phyloP scores from a whole-genome alignment of 345 rosid species.

The Lepidium sativum region DNA sequence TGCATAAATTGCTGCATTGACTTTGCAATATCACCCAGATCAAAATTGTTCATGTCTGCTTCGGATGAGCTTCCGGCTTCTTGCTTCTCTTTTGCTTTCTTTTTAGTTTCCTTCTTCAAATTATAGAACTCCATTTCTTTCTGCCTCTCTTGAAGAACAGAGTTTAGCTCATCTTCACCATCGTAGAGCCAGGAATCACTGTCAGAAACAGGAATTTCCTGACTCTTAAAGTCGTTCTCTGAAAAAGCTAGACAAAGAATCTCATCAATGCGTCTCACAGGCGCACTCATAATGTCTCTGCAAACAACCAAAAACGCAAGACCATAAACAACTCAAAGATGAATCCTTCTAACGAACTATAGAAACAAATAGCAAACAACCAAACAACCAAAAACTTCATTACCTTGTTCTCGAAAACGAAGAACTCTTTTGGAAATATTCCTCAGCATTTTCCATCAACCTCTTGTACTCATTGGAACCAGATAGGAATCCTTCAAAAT shows the following conservation, averaged over 20 bases:
- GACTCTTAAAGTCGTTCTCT: slow-evolving; percentile 43
- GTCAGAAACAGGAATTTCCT: slow-evolving; percentile 64
- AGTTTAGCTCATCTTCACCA: slow-evolving; percentile 75
- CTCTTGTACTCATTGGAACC: slow-evolving; percentile 73
- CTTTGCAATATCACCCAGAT: slow-evolving; percentile 59
- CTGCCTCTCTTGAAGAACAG: slow-evolving; percentile 72
- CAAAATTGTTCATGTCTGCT: slow-evolving; percentile 43
- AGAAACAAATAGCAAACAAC: not conserved
- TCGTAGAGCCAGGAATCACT: slow-evolving; percentile 81
- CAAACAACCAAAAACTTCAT: not conserved
- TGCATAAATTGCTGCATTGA: slow-evolving; percentile 71
- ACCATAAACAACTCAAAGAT: slow-evolving; percentile 11
- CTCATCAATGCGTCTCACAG: slow-evolving; percentile 79
- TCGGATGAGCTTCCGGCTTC: slow-evolving; percentile 45
- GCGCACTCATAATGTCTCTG: slow-evolving; percentile 72
- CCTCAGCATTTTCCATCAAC: slow-evolving; percentile 77
- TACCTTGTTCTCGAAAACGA: slow-evolving; percentile 60
- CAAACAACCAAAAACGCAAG: too few relatives aligned
- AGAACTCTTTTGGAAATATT: slow-evolving; percentile 56
- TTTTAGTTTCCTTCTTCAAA: slow-evolving; percentile 39
- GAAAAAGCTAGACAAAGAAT: slow-evolving; percentile 62
- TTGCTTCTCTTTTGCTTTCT: slow-evolving; percentile 37
- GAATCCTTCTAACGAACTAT: not conserved
- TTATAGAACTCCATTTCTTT: slow-evolving; percentile 73
- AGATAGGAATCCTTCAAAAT: slow-evolving; percentile 61